A percentile compares a stretch with the other conserved stretches of the same genome.
phyloP scores from a whole-genome alignment of 768 basidiomycete species.

The Pisolithus microcarpus region DNA sequence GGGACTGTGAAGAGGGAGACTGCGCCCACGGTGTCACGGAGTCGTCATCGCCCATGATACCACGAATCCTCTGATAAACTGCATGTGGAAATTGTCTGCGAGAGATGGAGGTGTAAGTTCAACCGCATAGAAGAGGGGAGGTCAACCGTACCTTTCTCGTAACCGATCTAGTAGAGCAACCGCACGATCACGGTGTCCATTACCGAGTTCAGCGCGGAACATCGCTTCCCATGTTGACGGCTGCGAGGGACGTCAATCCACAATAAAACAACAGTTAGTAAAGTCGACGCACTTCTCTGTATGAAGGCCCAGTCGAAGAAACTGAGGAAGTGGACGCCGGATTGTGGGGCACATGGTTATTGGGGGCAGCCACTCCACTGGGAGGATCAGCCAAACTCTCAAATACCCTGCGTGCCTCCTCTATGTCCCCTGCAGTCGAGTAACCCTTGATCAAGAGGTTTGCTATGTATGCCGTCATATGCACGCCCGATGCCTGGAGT shows the following conservation, averaged over 20 bases:
- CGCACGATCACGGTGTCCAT: conserved; percentile 67
- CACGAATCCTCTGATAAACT: conserved; percentile 72
- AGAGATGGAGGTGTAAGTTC: conserved; percentile 7
- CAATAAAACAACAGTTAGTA: neutral
- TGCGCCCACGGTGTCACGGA: conserved; percentile 41
- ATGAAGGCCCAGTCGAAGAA: conserved; percentile 37
- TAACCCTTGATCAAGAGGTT: conserved; percentile 59
- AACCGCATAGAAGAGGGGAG: neutral
- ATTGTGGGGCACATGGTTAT: conserved; percentile 78
- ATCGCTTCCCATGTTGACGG: conserved; percentile 95
- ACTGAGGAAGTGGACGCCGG: conserved; percentile 15
- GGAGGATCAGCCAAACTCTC: conserved; percentile 75
- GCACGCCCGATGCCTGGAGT: conserved; percentile 57
- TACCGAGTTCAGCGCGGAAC: conserved; percentile 84
- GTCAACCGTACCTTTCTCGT: conserved; percentile 52
- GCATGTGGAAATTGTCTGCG: conserved; percentile 68
- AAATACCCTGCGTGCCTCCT: conserved; percentile 69
- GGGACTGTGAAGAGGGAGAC: conserved; percentile 10
- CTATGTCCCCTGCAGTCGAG: conserved; percentile 62
- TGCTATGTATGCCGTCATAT: conserved; percentile 93
- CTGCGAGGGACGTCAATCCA: conserved; percentile 28
- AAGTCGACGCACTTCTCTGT: conserved; percentile 21
- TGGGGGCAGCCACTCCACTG: conserved; percentile 76
- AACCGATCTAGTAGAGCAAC: conserved; percentile 61
- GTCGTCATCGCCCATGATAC: conserved; percentile 65